Evolutionary conservation across 805 yeast species (phyloP), one percentile per base, ranked within the genome.

Genomic region (Torulaspora franciscae): DNA sequence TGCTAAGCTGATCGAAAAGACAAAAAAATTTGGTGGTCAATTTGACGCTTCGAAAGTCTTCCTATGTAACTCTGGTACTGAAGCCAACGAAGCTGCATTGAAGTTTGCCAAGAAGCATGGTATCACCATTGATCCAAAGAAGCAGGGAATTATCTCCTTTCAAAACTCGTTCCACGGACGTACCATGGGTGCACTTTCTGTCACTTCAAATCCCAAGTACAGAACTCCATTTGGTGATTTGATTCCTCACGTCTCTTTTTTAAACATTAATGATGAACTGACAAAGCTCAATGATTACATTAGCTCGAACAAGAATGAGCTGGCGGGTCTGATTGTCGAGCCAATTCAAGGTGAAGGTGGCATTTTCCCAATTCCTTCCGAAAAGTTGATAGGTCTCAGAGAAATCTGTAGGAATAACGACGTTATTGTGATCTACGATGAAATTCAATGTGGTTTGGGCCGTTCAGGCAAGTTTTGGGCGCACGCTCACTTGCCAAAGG

Each of bases 291-390:
- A 55, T 37, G 52, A 49, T 25, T 55, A 44, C 30, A 43, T 64
- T 8, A n/a, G 25, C 1, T 14, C 51, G 6, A 51, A 56, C 13
- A 52, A 52, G 3, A 64, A 78, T 26, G 76, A 85, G 37, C 22
- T 60, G 13, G 87, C 95, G 56, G 99, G 90, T 43, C 93, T 93
- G 25, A 93, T 93, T 45, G 81, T 93, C 30, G 99, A 93, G 68
- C 99, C 99, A 17, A 83, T 93, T 47, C 99, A 93, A 71, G 99
- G 98, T 55, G 99, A 91, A 70, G 98, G 99, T 46, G 99, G 99
- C 46, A 82, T 91, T 14, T 79, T 81, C 58, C 79, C 83, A 15
- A 76, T 87, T 47, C 72, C 76, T 30, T 54, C 67, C 0, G 85
- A 80, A 34, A 89, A 86, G 61, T 72, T 91, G 50, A 61, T 72